A percentile compares a stretch with the other conserved stretches of the same genome.
Conservation (phyloP, 495 filamentous ascomycete species). For the Penicillium riverlandense region DNA sequence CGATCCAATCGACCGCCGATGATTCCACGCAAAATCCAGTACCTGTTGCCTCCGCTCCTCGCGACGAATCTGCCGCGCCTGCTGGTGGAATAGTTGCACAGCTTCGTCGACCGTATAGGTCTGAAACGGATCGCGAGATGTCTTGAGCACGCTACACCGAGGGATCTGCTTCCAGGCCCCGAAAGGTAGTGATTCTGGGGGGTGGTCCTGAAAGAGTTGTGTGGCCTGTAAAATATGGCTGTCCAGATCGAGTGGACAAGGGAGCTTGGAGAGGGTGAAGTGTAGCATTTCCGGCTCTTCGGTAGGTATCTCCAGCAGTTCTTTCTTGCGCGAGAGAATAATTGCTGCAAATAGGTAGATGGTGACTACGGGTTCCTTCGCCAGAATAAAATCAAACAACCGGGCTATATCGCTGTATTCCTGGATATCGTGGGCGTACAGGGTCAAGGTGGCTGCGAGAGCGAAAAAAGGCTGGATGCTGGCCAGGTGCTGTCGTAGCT, state of each 20-base stretch:
- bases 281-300: conserved; percentile 96
- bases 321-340: conserved; percentile 66
- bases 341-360: conserved; percentile 91
- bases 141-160: conserved; percentile 74
- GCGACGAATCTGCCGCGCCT: conserved; percentile 59
- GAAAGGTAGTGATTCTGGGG: conserved; percentile 62
- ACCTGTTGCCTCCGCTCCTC: conserved; percentile 50
- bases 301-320: conserved; percentile 70
- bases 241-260: conserved; percentile 77
- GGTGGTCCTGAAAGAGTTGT: conserved; percentile 53
- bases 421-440: conserved; percentile 94
- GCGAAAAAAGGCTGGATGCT: conserved; percentile 85
- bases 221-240: conserved; percentile 58
- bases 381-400: conserved; percentile 85
- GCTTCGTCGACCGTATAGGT: conserved; percentile 54
- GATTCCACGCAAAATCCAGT: conserved; percentile 48
- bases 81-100: conserved; percentile 54
- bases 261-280: conserved; percentile 79
- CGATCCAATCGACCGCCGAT: conserved; percentile 49
- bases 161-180: conserved; percentile 66
- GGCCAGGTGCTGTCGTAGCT: conserved; percentile 64
- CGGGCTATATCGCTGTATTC: conserved; percentile 80
- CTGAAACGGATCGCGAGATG: conserved; percentile 46
- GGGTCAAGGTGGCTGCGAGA: conserved; percentile 77
- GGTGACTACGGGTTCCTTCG: conserved; percentile 74